Evolutionary conservation across 2,329 filamentous ascomycete species (phyloP).

Genomic region (Didymella glomerata): DNA sequence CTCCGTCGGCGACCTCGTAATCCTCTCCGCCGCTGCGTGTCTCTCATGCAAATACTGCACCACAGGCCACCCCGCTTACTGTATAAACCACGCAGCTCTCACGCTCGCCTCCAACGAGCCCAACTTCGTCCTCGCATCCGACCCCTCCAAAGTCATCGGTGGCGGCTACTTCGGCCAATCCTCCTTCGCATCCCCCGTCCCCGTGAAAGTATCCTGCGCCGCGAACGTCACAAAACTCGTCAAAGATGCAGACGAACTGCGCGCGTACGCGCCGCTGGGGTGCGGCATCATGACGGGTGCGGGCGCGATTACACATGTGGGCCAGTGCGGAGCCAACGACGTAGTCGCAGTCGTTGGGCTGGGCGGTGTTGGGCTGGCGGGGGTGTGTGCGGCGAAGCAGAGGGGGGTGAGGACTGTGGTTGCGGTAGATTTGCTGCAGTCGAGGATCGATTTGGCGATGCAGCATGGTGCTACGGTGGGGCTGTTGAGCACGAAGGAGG

Average conservation of each 20-base stretch:
- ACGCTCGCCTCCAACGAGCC: slow-evolving; percentile 47
- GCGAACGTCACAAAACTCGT: slow-evolving; percentile 56
- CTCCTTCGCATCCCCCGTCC: slow-evolving; percentile 53
- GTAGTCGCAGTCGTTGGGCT: slow-evolving; percentile 55
- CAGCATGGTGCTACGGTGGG: slow-evolving; percentile 44
- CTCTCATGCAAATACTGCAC: slow-evolving; percentile 58
- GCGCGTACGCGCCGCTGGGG: slow-evolving; percentile 56
- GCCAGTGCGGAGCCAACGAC: slow-evolving; percentile 48
- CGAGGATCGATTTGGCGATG: slow-evolving; percentile 48
- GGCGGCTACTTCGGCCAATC: slow-evolving; percentile 61
- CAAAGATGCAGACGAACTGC: slow-evolving; percentile 50
- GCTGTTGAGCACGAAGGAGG: slow-evolving; percentile 21
- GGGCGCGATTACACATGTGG: slow-evolving; percentile 53
- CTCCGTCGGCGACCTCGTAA: slow-evolving; percentile 56
- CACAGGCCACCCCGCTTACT: slow-evolving; percentile 58
- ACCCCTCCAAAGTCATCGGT: slow-evolving; percentile 34
- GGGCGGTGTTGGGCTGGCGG: slow-evolving; percentile 56
- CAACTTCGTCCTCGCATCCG: slow-evolving; percentile 52
- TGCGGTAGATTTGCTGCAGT: slow-evolving; percentile 47
- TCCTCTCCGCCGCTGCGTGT: slow-evolving; percentile 60
- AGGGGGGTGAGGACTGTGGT: slow-evolving; percentile 47
- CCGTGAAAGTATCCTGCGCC: slow-evolving; percentile 54
- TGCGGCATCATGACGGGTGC: slow-evolving; percentile 59
- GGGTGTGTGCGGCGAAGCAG: slow-evolving; percentile 56
- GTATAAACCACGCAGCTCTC: slow-evolving; percentile 51